These are phyloP conservation scores for Tricholoma sp. DNA, from an alignment of 768 basidiomycete genomes.

Conservation along the genomic window DNA sequence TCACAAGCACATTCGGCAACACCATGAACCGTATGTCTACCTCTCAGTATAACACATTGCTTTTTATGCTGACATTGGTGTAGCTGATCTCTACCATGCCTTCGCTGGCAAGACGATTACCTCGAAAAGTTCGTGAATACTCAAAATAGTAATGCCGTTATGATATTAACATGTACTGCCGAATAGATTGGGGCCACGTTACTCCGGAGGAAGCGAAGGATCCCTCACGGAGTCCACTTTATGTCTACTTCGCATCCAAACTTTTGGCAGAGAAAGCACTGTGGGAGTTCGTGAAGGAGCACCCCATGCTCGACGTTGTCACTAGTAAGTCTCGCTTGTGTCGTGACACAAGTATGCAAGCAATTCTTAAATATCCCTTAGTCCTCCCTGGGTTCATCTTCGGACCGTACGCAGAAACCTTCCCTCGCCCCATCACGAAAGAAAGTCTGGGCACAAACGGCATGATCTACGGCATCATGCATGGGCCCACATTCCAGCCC, in stretches of 20 bases:
- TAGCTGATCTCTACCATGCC: conserved; percentile 18
- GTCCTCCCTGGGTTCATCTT: conserved; percentile 35
- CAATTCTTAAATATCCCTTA: background rate
- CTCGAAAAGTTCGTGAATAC: conserved; percentile 13
- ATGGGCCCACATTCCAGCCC: conserved; percentile 15
- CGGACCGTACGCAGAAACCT: too few species aligned
- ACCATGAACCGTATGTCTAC: conserved; percentile 23
- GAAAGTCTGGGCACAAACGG: conserved; percentile 25
- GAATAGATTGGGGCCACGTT: conserved; percentile 29
- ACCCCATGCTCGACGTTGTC: conserved; percentile 26
- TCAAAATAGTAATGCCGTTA: background rate
- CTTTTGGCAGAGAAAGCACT: conserved; percentile 34
- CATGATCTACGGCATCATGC: conserved; percentile 23
- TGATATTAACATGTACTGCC: background rate
- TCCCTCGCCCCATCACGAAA: conserved; percentile 22
- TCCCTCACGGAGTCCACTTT: conserved; percentile 22
- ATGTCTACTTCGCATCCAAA: conserved; percentile 38
- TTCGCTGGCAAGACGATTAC: conserved; percentile 21
- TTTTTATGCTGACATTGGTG: background rate
- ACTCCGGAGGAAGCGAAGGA: conserved; percentile 26
- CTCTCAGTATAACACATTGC: background rate
- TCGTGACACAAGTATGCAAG: background rate
- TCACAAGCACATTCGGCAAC: conserved; percentile 31
- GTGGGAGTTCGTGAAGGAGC: conserved; percentile 28
- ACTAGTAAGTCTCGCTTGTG: conserved; percentile 27